Conservation (phyloP, 345 rosid species). For the Salix udensis region DNA sequence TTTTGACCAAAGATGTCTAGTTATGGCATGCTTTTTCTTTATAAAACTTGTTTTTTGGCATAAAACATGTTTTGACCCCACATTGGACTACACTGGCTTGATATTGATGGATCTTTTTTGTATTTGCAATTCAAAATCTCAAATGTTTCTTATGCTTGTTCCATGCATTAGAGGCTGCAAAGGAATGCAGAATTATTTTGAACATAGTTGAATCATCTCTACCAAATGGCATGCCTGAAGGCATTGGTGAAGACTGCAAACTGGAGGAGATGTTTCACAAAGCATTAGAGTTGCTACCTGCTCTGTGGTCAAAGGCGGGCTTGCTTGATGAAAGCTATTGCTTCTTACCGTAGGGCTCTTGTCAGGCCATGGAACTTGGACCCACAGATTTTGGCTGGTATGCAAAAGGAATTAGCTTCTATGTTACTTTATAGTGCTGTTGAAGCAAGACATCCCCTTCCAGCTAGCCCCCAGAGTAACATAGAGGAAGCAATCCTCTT, state of each 20-base stretch:
- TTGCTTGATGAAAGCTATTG: conserved; percentile 64
- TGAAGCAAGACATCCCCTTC: conserved; percentile 51
- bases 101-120: background rate
- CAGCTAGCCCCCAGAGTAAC: conserved; percentile 42
- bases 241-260: conserved; percentile 59
- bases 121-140: background rate
- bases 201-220: conserved; percentile 70
- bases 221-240: conserved; percentile 63
- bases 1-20: background rate
- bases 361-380: conserved; percentile 80
- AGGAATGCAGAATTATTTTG: conserved; percentile 72
- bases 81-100: background rate
- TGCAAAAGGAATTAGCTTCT: conserved; percentile 79
- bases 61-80: background rate
- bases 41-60: background rate
- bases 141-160: conserved; percentile 21
- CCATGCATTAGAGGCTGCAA: conserved; percentile 76
- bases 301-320: conserved; percentile 68
- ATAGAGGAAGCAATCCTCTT: conserved; percentile 82
- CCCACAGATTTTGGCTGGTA: conserved; percentile 60
- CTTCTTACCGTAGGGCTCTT: conserved; percentile 67
- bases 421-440: conserved; percentile 71
- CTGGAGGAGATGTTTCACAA: conserved; percentile 78
- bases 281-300: conserved; percentile 78
- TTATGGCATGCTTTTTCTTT: background rate